A percentile compares a stretch with the other conserved stretches of the same genome.
Evolutionary conservation across 306 rosid genomes (phyloP).

Genomic region (Gleditsia sinensis): DNA sequence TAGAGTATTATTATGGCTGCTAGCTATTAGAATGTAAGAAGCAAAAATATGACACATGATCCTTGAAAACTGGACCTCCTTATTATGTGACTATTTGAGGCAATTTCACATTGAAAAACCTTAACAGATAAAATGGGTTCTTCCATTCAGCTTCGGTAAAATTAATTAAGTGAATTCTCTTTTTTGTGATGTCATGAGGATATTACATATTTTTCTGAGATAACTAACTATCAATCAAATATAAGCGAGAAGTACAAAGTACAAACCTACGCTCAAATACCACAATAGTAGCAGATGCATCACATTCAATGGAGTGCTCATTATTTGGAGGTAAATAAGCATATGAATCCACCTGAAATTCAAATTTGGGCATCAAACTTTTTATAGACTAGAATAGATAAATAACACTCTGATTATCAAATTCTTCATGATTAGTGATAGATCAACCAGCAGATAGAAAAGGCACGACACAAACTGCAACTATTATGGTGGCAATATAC

Average conservation of each 20-base stretch:
- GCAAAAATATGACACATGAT: slow-evolving; percentile 12
- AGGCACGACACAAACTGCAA: slow-evolving; percentile 6
- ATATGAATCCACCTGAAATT: slow-evolving; percentile 79
- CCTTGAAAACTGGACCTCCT: slow-evolving; percentile 20
- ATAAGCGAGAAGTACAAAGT: slow-evolving; percentile 17
- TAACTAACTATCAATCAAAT: slow-evolving; percentile 18
- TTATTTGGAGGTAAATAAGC: slow-evolving; percentile 80
- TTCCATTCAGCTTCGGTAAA: slow-evolving; percentile 21
- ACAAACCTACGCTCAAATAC: slow-evolving; percentile 88
- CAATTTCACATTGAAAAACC: slow-evolving; percentile 25
- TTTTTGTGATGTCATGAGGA: slow-evolving; percentile 23
- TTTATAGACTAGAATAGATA: not conserved
- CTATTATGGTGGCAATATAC: not conserved
- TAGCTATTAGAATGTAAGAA: slow-evolving; percentile 16
- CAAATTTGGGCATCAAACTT: slow-evolving; percentile 33
- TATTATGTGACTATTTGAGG: not conserved
- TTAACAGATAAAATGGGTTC: slow-evolving; percentile 22
- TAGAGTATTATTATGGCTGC: slow-evolving; percentile 23
- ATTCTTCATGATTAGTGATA: slow-evolving; percentile 11
- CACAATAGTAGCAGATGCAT: slow-evolving; percentile 66
- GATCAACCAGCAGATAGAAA: not conserved
- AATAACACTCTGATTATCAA: no score
- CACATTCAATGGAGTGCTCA: slow-evolving; percentile 66
- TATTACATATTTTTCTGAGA: not conserved
- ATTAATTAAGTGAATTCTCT: slow-evolving; percentile 28